Base-by-base conservation (phyloP, 306 rosid genomes). In the Albizia julibrissin region DNA sequence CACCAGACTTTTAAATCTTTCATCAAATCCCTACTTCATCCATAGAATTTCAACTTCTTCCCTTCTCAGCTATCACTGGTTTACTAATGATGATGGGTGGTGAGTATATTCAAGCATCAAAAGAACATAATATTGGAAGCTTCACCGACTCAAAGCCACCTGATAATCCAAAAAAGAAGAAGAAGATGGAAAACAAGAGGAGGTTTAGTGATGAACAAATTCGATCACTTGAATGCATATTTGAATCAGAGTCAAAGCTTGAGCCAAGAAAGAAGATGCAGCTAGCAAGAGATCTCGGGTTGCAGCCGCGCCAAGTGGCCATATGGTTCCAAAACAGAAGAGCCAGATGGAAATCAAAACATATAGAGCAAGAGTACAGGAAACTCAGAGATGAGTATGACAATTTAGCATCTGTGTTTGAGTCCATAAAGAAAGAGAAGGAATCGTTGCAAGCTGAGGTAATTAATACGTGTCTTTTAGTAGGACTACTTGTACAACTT, bases 261-360 rank as follows among this genome's bases (percentile, higher is more conserved):
- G 97, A 95, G 83, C 92, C 98, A 16, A 89, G 85, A 84, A 92
- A 91, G 91, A 93, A 91, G 91, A 59, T 91, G 86, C 90, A 93
- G 49, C 76, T 95, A 1, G 99, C 99, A n/a, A 83, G 87, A 82
- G 93, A 95, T 77, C 94, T 95, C 39, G 98, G 98, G 19, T 59
- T 95, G 83, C 99, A 95, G 64, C 99, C 98, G 21, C 89, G 96
- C 52, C 99, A 95, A 76, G 94, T 95, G 37, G 91, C 99, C 18
- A 93, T 93, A 78, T 95, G 99, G 99, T 95, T 95, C 82, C 99
- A 95, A 78, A 95, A 95, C 76, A 88, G 89, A 84, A 91, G 99
- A 79, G 98, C 98, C 43, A 90, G 99, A 84, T 92, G 99, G 98
- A 95, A 91, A 87, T 93, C 99, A 11, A 95, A 93, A 62, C 89